Conservation (phyloP, 495 filamentous ascomycete genomes). For the Pyrenula massariospora region DNA sequence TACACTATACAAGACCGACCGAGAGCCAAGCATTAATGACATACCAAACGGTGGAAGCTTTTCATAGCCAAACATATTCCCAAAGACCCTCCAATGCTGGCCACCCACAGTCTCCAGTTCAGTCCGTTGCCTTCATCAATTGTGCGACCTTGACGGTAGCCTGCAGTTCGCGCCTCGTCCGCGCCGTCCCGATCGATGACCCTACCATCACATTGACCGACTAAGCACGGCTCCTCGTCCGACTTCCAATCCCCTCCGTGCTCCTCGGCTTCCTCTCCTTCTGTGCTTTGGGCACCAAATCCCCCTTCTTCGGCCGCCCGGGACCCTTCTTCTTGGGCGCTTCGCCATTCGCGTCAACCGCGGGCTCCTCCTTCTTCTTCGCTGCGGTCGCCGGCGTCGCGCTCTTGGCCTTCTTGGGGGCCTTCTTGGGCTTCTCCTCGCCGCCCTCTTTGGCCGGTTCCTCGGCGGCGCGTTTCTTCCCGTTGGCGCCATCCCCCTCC, state of each 20-base stretch:
- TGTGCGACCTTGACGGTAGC: too few species aligned
- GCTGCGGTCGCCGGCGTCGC: constrained; percentile 4
- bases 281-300: constrained; percentile 5
- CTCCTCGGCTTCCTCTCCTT: constrained; percentile 8
- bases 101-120: too few species aligned
- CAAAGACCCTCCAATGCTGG: too few species aligned
- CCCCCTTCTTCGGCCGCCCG: constrained; percentile 25
- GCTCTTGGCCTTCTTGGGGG: constrained; percentile 17
- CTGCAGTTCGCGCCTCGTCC: too few species aligned
- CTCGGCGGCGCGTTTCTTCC: neutral
- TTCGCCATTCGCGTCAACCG: constrained; percentile 9
- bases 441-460: constrained; percentile 5
- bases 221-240: constrained; percentile 6
- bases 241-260: constrained; percentile 4
- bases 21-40: too few species aligned
- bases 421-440: constrained; percentile 17
- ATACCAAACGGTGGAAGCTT: too few species aligned
- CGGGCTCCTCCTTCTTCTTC: constrained; percentile 22
- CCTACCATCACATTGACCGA: too few species aligned
- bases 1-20: too few species aligned
- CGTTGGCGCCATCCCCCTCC: constrained; percentile 1
- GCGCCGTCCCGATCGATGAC: too few species aligned
- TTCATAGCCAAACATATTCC: too few species aligned
- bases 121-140: too few species aligned
- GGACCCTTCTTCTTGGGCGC: constrained; percentile 25